Evolutionary conservation across 345 rosid species (phyloP), one percentile per base, ranked within the genome.

Genomic region (Boechera stricta): DNA sequence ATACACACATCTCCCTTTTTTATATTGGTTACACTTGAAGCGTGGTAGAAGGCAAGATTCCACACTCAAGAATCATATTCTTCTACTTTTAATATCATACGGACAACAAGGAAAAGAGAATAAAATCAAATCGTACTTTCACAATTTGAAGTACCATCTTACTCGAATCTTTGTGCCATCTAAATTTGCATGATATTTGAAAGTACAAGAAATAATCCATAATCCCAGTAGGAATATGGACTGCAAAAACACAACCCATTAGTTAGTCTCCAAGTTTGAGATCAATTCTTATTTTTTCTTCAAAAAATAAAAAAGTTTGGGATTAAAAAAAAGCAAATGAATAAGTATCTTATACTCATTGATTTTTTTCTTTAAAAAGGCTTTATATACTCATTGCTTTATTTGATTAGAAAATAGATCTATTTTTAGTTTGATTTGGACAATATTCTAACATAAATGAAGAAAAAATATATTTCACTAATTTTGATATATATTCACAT

Each of bases 61-160:
- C 24, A 67, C 21, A 67, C 60, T 16, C 61, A 67, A 68, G 73
- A 68, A 68, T 54, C 73, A 24, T 68, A 68, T 68, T 68, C 62
- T 9, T 54, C 51, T 45, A 53, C 62, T 68, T 36, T 21, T 36
- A 36, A 18, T 67, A 44, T 36, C 15, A 13, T 11, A 21, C 57
- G 57, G 24, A 21, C 31, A 53, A n/a, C 49, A 12, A 67, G 33
- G 45, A 49, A 52, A 51, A 38, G 48, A 36, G 24, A 35, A 52
- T 2, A 36, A 16, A 21, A 36, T 21, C 49, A 8, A 21, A 67
- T 67, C 61, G 35, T 54, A 54, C 16, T 26, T 54, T 54, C n/a
- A 54, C 3, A 54, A 10, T 28, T 54, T 28, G 8, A 54, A 28
- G 59, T 54, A 54, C 16, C 16, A 12, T 54, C 28, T 35, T 28